Percentiles rank a stretch among this genome's conserved stretches.
Conservation (phyloP, 257 asterid genomes). For the Dorcoceras hygrometricum region DNA sequence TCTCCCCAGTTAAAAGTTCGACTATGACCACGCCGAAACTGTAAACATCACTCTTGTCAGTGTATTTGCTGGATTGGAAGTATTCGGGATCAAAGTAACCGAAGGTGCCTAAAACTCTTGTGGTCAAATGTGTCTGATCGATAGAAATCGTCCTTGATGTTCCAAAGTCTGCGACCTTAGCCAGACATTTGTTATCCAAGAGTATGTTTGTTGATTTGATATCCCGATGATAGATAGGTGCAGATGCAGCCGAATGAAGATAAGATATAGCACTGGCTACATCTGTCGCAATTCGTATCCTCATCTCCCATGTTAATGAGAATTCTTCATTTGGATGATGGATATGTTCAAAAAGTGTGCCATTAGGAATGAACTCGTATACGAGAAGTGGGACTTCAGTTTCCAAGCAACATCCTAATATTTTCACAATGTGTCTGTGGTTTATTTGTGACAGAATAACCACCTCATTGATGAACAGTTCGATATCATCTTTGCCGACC, state of each 20-base stretch:
- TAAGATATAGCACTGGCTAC: slow-evolving; percentile 39
- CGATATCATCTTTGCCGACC: slow-evolving; percentile 31
- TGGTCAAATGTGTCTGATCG: too few relatives aligned
- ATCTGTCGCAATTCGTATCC: slow-evolving; percentile 28
- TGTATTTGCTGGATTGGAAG: slow-evolving; percentile 39
- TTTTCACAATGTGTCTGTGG: slow-evolving; percentile 32
- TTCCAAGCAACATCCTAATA: slow-evolving; percentile 35
- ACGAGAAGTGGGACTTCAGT: slow-evolving; percentile 35
- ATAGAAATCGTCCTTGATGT: slow-evolving; percentile 20
- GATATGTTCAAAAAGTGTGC: slow-evolving; percentile 36
- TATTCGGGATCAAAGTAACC: slow-evolving; percentile 51
- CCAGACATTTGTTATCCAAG: slow-evolving; percentile 30
- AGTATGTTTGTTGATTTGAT: slow-evolving; percentile 41
- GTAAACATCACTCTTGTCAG: slow-evolving; percentile 42
- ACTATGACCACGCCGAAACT: slow-evolving; percentile 40
- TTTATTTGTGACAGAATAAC: slow-evolving; percentile 38
- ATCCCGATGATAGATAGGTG: slow-evolving; percentile 40
- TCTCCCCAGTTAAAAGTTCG: slow-evolving; percentile 40
- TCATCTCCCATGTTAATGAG: slow-evolving; percentile 34
- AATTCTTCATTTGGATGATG: slow-evolving; percentile 34
- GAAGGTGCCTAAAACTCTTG: slow-evolving; percentile 25
- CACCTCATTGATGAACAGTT: slow-evolving; percentile 39
- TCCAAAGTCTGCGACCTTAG: slow-evolving; percentile 36
- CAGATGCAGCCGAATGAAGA: slow-evolving; percentile 39
- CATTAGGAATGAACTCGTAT: slow-evolving; percentile 36